Conservation (phyloP, 352 stramenopile genomes). For the Phytophthora hibernalis region DNA sequence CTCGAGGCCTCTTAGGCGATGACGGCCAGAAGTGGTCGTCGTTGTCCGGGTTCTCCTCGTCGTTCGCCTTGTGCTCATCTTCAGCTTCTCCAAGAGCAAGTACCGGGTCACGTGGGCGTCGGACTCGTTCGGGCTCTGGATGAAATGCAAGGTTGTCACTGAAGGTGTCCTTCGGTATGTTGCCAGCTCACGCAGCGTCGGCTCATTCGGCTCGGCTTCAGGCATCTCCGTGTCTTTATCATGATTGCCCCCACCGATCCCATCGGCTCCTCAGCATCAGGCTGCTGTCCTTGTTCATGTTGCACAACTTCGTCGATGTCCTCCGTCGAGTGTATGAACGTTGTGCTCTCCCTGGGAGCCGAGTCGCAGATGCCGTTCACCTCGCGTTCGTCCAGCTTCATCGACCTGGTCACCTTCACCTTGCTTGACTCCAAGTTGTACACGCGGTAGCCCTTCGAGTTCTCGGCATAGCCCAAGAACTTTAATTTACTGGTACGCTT, state of each 20-base stretch:
- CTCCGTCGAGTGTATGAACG: constrained; percentile 7
- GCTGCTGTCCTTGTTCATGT: neutral
- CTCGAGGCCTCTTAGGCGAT: constrained; percentile 7
- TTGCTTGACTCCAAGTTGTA: constrained; percentile 25
- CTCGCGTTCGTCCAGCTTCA: constrained; percentile 31
- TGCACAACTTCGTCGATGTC: neutral
- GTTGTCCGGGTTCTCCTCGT: constrained; percentile 3
- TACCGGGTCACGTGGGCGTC: neutral
- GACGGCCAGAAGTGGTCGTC: constrained; percentile 11
- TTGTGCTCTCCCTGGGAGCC: neutral
- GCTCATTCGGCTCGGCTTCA: neutral
- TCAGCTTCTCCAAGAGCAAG: constrained; percentile 1
- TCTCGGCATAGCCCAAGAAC: constrained; percentile 30
- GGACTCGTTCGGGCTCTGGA: neutral
- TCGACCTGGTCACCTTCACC: constrained; percentile 16
- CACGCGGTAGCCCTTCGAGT: constrained; percentile 29
- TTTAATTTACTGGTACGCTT: constrained; percentile 38
- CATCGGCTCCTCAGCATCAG: neutral
- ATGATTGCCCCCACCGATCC: neutral
- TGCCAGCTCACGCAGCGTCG: neutral
- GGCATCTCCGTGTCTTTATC: neutral
- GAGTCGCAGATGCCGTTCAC: constrained; percentile 16
- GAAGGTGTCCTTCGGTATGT: neutral
- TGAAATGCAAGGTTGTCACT: neutral
- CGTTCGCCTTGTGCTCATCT: neutral